phyloP scores from a whole-genome alignment of 768 basidiomycete genomes.

The Hemileccinum rubropunctum region DNA sequence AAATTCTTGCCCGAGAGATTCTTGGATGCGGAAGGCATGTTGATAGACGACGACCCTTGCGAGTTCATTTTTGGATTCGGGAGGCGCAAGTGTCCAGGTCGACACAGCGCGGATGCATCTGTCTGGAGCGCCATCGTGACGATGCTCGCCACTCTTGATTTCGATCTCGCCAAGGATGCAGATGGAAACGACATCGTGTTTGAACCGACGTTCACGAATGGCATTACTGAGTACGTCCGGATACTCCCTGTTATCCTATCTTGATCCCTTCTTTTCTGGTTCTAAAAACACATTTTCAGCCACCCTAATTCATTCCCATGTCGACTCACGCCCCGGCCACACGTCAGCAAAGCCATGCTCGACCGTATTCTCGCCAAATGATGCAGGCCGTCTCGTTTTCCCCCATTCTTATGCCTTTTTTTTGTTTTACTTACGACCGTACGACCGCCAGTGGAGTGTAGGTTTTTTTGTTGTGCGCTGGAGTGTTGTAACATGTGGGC shows the following conservation, averaged over 20 bases:
- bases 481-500: too few species aligned
- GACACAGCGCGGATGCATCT: not conserved
- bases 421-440: too few species aligned
- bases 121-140: not conserved
- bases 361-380: not conserved
- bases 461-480: too few species aligned
- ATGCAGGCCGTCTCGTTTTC: not conserved
- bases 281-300: not conserved
- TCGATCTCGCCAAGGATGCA: not conserved
- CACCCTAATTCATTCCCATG: not conserved
- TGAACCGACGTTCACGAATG: not conserved
- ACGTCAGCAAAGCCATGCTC: not conserved
- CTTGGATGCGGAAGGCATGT: not conserved
- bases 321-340: not conserved
- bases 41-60: not conserved
- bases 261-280: not conserved
- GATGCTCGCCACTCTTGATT: not conserved
- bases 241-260: not conserved
- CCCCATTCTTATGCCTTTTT: too few species aligned
- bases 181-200: not conserved
- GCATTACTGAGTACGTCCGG: not conserved
- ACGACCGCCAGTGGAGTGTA: too few species aligned
- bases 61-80: not conserved
- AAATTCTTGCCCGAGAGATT: not conserved
- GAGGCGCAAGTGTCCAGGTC: not conserved